phyloP scores from a whole-genome alignment of 441 rosid genomes.

The Syzygium malaccense region DNA sequence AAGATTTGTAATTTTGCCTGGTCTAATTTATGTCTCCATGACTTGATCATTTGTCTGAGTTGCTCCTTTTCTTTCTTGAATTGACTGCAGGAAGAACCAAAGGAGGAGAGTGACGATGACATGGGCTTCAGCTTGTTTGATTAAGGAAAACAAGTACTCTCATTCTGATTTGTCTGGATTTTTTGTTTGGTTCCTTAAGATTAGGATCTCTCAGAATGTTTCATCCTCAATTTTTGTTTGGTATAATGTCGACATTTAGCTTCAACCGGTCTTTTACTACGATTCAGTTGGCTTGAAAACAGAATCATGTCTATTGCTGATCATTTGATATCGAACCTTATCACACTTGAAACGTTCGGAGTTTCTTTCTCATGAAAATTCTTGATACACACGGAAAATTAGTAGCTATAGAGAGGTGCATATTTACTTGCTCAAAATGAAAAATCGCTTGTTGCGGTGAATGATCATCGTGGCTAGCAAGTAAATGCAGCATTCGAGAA shows the following conservation, averaged over 20 bases:
- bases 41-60: background rate
- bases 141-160: background rate
- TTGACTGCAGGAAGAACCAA: conserved; percentile 26
- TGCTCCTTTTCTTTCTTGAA: background rate
- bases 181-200: background rate
- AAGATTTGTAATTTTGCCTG: background rate
- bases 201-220: background rate
- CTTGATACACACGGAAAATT: background rate
- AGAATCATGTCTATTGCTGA: background rate
- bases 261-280: background rate
- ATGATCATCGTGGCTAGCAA: background rate
- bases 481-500: background rate
- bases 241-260: background rate
- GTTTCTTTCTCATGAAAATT: background rate
- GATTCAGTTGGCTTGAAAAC: background rate
- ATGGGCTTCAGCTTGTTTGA: conserved; percentile 40
- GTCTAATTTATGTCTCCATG: background rate
- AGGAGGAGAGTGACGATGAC: conserved; percentile 47
- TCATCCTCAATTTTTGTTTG: background rate
- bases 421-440: background rate
- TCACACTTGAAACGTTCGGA: background rate
- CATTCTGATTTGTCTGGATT: background rate
- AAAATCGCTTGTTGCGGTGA: background rate
- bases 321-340: background rate
- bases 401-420: background rate